Conservation (phyloP, 345 rosid species). For the Durio zibethinus region DNA sequence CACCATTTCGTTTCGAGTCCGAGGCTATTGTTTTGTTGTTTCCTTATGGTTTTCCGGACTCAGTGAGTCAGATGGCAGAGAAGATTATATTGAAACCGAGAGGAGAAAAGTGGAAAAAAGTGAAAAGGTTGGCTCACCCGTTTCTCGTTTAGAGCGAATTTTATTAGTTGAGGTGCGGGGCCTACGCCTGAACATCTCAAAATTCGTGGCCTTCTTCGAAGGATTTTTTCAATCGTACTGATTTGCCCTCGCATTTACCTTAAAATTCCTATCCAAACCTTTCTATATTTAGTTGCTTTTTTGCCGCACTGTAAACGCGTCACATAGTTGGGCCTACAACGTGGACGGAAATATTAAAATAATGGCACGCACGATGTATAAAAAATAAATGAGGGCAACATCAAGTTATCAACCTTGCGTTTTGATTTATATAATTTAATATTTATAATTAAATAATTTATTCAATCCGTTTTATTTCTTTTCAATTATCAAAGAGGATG, state of each 20-base stretch:
- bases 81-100: not conserved
- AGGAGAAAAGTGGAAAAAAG: slow-evolving; percentile 1
- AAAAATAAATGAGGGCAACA: too few species aligned
- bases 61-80: slow-evolving; percentile 6
- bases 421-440: too few species aligned
- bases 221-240: not conserved
- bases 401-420: too few species aligned
- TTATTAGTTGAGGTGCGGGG: not conserved
- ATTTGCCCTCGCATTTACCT: not conserved
- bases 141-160: slow-evolving; percentile 18
- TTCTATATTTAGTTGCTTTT: not conserved
- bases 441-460: too few species aligned
- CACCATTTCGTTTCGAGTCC: slow-evolving; percentile 31
- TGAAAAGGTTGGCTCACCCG: slow-evolving; percentile 20
- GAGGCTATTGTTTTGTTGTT: not conserved
- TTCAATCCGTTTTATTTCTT: too few species aligned
- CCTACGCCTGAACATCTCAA: slow-evolving; percentile 8
- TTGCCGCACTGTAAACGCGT: not conserved
- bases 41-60: not conserved
- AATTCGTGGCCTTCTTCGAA: not conserved
- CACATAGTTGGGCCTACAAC: not conserved
- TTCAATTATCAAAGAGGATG: too few species aligned
- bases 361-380: too few species aligned
- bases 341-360: not conserved
- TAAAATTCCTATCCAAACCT: not conserved